These are phyloP conservation scores for Colletotrichum sp. DNA, from an alignment of 2,329 filamentous ascomycete genomes.

Conservation along the genomic window DNA sequence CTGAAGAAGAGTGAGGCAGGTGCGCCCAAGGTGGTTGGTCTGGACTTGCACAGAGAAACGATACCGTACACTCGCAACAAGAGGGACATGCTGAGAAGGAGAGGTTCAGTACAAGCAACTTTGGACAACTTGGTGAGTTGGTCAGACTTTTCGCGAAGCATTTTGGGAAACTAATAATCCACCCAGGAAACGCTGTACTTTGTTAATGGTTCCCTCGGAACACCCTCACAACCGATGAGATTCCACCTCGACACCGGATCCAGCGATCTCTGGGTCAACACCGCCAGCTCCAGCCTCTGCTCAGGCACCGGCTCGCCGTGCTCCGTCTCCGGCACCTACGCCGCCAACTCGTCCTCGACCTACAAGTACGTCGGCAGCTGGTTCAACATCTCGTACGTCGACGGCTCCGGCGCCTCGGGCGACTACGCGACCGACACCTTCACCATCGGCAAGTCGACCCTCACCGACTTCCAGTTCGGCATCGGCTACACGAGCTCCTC, in stretches of 20 bases:
- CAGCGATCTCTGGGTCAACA: conserved; percentile 76
- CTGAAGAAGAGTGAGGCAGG: conserved; percentile 34
- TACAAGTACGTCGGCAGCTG: conserved; percentile 74
- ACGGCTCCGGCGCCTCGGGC: conserved; percentile 77
- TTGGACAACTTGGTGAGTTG: conserved; percentile 61
- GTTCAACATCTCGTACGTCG: conserved; percentile 90
- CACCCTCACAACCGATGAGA: conserved; percentile 60
- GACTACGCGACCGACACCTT: conserved; percentile 83
- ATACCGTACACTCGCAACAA: conserved; percentile 18
- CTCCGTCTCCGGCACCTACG: conserved; percentile 68
- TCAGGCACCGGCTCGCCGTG: conserved; percentile 55
- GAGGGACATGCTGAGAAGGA: conserved; percentile 37
- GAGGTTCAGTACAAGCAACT: conserved; percentile 45
- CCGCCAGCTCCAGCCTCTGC: conserved; percentile 66
- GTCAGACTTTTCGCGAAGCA: neutral
- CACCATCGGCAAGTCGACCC: conserved; percentile 56
- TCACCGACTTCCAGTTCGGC: conserved; percentile 72
- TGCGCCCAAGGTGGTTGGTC: conserved; percentile 46
- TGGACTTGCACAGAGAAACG: conserved; percentile 47
- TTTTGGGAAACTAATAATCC: conserved; percentile 3
- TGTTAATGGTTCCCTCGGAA: conserved; percentile 67
- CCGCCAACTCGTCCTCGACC: conserved; percentile 74
- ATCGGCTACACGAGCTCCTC: conserved; percentile 70
- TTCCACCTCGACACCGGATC: conserved; percentile 73
- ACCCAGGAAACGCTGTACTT: conserved; percentile 66